Base-by-base conservation (phyloP, 495 filamentous ascomycete species). In the Poronia punctata region DNA sequence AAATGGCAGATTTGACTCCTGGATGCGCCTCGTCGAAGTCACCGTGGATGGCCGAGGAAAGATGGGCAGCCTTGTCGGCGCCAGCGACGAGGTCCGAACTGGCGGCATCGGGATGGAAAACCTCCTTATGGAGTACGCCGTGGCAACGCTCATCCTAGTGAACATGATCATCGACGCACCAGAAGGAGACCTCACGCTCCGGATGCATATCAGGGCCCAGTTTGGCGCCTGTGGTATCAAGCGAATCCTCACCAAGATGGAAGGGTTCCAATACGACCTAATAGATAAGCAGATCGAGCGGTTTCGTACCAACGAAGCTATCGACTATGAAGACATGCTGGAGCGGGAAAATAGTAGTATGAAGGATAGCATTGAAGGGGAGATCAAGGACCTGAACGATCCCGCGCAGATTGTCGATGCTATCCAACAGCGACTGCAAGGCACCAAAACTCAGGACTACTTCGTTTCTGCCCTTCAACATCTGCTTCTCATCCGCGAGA, bases 21-120 rank as follows among this genome's bases (percentile, higher is more conserved):
- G 92, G 92, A 94, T 98, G 86, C 85, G 92, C 20, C 88, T 95
- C 32, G 90, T 97, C 25, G 92, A 98, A 62, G 93, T 98, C 38
- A 95, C 92, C 7, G 80, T 95, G 35, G 92, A 98, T 64, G 92
- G 92, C 20, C 80, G 92, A 43, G 92, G 92, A 27, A 98, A 98
- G 74, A 94, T 98, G 85, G 92, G 92, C 40, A 94, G 86, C 65
- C 74, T 97, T 45, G 92, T 98, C 18, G 92, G 92, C 34, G 92
- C 92, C 5, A 95, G 88, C 51, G 93, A 98, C 56, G 92, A 98
- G 66, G 84, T 95, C 46, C 85, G 92, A 56, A 95, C 85, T 62
- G 92, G 93, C 38, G 92, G 92, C 38, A 94, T 96, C 59, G 92
- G 93, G 60, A 93, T 97, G 86, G 92, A 98, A 73, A 97, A 95